phyloP scores from a whole-genome alignment of 306 rosid species.

The Vigna unguiculata region DNA sequence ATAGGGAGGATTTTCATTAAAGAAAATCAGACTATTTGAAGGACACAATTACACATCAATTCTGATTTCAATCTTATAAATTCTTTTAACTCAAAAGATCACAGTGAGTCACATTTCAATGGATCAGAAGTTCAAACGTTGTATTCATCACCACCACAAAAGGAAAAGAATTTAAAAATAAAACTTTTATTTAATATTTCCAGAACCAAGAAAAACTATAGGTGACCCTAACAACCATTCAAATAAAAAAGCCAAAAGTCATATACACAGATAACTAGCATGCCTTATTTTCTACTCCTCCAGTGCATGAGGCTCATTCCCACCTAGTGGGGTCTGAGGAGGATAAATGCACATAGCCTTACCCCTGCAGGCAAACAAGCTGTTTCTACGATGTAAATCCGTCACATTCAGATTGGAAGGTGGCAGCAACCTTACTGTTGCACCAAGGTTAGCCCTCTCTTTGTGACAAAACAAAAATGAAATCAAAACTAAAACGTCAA shows the following conservation, averaged over 20 bases:
- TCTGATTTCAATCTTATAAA: constrained; percentile 9
- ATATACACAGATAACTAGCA: not conserved
- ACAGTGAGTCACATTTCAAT: constrained; percentile 5
- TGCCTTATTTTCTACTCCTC: constrained; percentile 2
- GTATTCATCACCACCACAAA: not conserved
- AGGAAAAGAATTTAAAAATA: not conserved
- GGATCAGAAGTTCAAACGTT: constrained; percentile 16
- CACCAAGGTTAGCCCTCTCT: not conserved
- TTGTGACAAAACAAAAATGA: not conserved
- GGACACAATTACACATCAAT: constrained; percentile 4
- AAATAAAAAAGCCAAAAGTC: not conserved
- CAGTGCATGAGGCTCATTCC: not conserved
- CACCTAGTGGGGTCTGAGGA: not conserved
- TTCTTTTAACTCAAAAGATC: constrained; percentile 7
- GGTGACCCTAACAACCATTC: not conserved
- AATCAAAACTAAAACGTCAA: not conserved
- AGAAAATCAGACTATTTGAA: constrained; percentile 21
- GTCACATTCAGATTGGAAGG: not conserved
- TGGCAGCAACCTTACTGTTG: not conserved
- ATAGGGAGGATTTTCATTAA: constrained; percentile 9
- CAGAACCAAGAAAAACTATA: constrained; percentile 17
- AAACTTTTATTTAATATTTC: constrained; percentile 7
- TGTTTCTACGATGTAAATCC: not conserved
- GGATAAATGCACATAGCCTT: not conserved
- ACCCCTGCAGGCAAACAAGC: not conserved